Evolutionary conservation across 345 rosid species (phyloP), one percentile per base, ranked within the genome.

Genomic region (Lagerstroemia speciosa): DNA sequence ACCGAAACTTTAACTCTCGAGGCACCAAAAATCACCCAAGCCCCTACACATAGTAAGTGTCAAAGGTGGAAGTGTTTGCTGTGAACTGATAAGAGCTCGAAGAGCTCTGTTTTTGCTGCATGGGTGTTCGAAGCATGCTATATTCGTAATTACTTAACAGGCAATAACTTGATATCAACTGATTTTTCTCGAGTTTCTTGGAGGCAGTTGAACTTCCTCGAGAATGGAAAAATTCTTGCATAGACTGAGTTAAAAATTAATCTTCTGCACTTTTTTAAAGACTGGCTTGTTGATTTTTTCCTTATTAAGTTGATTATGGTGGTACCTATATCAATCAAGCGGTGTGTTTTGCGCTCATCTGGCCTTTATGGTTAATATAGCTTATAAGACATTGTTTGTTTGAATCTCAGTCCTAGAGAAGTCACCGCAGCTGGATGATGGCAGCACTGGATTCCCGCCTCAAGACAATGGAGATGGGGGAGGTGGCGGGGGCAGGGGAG

Each of bases 401-500:
- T 78, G 57, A 70, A 63, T 69, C 68, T 67, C 85, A 88, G 91
- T 80, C n/a, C 77, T 82, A 64, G 87, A 85, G 86, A 87, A 87
- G 73, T 84, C 96, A 0, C 97, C 95, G 0, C 73, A 83, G 66
- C 79, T 91, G 1, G 97, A 91, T 53, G 96, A 87, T 74, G 92
- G 92, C 12, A 96, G 96, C 48, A 81, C 89, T 43, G 97, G 88
- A 10, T 78, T 90, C 33, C 95, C 94, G 9, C 97, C 97, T 24
- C 80, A 86, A 1, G 89, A 83, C 71, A 89, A 86, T 41, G 96
- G 79, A 26, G 94, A 82, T 2, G 94, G 92, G 0, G 98, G 97
- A 0, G 98, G 97, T 0, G 98, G 96, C 0, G 96, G 97, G 0
- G 97, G 98, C 19, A 97, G 98, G 0, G 97, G 96, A 0, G 98